Conservation (phyloP, 2,329 filamentous ascomycete genomes). For the Aspergillus oerlinghausenensis region DNA sequence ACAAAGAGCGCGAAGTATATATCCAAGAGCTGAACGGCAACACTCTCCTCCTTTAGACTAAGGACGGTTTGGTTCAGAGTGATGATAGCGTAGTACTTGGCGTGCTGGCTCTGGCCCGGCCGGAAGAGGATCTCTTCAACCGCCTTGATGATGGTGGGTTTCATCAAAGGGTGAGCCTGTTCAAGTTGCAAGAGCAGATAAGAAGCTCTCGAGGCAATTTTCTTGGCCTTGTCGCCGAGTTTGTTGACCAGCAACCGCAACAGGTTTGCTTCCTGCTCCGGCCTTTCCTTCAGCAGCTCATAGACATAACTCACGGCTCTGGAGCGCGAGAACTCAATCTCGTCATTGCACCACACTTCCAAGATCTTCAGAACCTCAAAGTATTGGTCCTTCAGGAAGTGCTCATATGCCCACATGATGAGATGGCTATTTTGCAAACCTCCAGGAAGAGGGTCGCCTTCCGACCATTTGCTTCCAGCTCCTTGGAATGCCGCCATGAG, state of each 20-base stretch:
- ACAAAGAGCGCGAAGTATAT: conserved; percentile 94
- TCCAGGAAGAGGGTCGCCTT: conserved; percentile 66
- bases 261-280: conserved; percentile 93
- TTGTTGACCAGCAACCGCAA: conserved; percentile 92
- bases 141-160: conserved; percentile 74
- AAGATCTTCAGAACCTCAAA: conserved; percentile 90
- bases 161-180: conserved; percentile 88
- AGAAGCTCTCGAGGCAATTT: conserved; percentile 89
- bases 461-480: conserved; percentile 59
- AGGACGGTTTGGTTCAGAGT: conserved; percentile 96
- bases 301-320: conserved; percentile 87
- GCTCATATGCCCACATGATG: conserved; percentile 85
- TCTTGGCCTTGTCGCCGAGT: conserved; percentile 88
- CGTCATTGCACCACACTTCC: conserved; percentile 89
- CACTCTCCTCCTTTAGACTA: conserved; percentile 72
- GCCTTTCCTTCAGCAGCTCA: conserved; percentile 88
- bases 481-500: conserved; percentile 68
- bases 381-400: conserved; percentile 90
- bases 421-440: conserved; percentile 71
- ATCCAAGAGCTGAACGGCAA: conserved; percentile 75
- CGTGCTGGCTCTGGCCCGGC: conserved; percentile 78
- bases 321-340: conserved; percentile 87
- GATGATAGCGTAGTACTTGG: conserved; percentile 94
- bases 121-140: conserved; percentile 88
- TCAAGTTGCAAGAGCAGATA: conserved; percentile 91